phyloP scores from a whole-genome alignment of 2,329 filamentous ascomycete species.

The Keithomyces neogunnii region DNA sequence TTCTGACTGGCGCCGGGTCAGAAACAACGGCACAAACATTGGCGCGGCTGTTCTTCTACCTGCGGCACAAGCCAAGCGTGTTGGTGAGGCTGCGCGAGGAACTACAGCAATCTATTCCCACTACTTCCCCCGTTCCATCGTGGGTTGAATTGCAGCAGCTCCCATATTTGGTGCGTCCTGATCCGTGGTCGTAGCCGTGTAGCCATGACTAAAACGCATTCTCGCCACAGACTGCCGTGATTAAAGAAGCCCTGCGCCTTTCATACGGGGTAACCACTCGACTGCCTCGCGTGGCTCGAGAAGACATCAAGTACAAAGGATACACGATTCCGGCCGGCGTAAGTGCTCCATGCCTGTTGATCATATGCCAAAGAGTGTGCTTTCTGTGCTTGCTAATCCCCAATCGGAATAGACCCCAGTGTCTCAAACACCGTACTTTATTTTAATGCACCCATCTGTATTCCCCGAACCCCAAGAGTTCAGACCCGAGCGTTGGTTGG shows the following conservation, averaged over 20 bases:
- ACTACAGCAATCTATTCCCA: background rate
- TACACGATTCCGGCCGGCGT: constrained; percentile 9
- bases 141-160: constrained; percentile 7
- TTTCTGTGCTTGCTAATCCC: background rate
- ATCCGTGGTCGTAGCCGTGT: background rate
- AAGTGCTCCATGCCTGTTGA: background rate
- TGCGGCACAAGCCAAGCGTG: background rate
- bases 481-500: constrained; percentile 3
- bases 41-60: background rate
- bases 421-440: constrained; percentile 11
- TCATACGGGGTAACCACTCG: constrained; percentile 10
- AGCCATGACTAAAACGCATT: too few relatives aligned
- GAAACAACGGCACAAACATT: constrained; percentile 12
- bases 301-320: constrained; percentile 7
- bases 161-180: constrained; percentile 4
- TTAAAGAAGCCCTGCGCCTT: constrained; percentile 8
- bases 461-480: constrained; percentile 4
- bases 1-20: constrained; percentile 14
- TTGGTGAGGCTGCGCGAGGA: background rate
- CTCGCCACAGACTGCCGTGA: constrained; percentile 4
- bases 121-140: background rate
- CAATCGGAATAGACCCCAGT: background rate
- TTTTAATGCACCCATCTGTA: constrained; percentile 8
- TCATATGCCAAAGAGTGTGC: too few relatives aligned
- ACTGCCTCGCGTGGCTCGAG: constrained; percentile 6